A percentile compares a stretch with the other conserved stretches of the same genome.
Evolutionary conservation across 495 filamentous ascomycete species (phyloP).

Genomic region (Hyaloscypha variabilis): DNA sequence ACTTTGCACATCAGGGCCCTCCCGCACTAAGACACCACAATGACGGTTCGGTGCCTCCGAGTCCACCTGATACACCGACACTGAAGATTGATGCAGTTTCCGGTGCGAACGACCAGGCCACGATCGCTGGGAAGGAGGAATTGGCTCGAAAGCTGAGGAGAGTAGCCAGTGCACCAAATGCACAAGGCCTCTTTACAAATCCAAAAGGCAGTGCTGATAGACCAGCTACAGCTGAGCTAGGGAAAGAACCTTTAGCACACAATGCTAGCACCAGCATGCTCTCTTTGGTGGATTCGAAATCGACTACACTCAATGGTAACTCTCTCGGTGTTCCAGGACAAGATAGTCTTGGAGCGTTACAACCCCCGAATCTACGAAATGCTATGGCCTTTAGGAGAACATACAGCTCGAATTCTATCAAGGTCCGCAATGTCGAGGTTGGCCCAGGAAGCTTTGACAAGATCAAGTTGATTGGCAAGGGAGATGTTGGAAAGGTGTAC

Average conservation of each 20-base stretch:
- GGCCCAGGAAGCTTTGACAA: constrained; percentile 97
- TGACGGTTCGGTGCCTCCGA: constrained; percentile 91
- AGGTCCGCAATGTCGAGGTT: constrained; percentile 95
- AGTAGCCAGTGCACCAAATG: constrained; percentile 95
- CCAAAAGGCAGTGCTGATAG: constrained; percentile 64
- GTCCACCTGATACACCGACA: constrained; percentile 89
- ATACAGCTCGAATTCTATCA: constrained; percentile 99
- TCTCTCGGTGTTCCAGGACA: constrained; percentile 37
- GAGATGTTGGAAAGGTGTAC: constrained; percentile 98
- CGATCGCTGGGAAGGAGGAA: constrained; percentile 86
- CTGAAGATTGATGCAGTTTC: constrained; percentile 73
- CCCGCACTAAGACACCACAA: constrained; percentile 92
- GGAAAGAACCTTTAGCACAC: constrained; percentile 71
- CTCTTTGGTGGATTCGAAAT: constrained; percentile 44
- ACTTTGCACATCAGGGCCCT: constrained; percentile 95
- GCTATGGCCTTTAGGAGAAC: constrained; percentile 82
- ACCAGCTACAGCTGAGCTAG: constrained; percentile 78
- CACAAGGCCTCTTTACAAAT: constrained; percentile 84
- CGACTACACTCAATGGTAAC: constrained; percentile 27
- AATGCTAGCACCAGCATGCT: constrained; percentile 58
- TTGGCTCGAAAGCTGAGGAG: constrained; percentile 87
- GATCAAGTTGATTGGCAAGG: constrained; percentile 98
- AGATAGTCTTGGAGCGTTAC: constrained; percentile 48
- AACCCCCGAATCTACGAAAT: constrained; percentile 44
- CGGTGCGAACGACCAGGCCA: constrained; percentile 72